phyloP scores from a whole-genome alignment of 352 stramenopile genomes.

The Phytopythium sindhum region DNA sequence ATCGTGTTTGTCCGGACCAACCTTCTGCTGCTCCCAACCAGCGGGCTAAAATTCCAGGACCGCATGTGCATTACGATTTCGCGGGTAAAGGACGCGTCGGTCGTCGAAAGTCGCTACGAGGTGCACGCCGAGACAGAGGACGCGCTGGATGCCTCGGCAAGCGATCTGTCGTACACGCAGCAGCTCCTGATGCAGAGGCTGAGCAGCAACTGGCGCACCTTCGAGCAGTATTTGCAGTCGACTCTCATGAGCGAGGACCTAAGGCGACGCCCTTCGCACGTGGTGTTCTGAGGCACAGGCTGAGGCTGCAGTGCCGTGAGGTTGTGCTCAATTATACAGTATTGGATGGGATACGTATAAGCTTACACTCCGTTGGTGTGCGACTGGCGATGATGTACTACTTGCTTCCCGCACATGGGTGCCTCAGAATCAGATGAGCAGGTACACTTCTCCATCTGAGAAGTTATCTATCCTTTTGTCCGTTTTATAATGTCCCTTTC shows the following conservation, averaged over 20 bases:
- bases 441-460: no score
- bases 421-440: no score
- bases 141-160: constrained; percentile 3
- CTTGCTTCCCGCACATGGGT: no score
- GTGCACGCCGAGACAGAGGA: constrained; percentile 17
- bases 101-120: constrained; percentile 15
- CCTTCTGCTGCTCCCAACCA: constrained; percentile 11
- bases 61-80: constrained; percentile 19
- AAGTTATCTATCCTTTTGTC: no score
- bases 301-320: no score
- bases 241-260: background rate
- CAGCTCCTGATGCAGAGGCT: constrained; percentile 3
- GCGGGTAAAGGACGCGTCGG: constrained; percentile 1
- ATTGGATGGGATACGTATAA: no score
- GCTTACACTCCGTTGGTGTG: background rate
- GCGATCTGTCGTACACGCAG: constrained; percentile 15
- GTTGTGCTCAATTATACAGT: no score
- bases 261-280: background rate
- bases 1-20: constrained; percentile 14
- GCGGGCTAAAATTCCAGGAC: constrained; percentile 14
- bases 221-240: constrained; percentile 1
- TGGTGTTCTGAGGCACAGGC: background rate
- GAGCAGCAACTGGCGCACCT: background rate
- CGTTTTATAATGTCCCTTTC: no score
- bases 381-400: no score